Percentiles rank a stretch among this genome's conserved stretches.
These are phyloP conservation scores for Aspergillus sp. DNA, from an alignment of 2,329 filamentous ascomycete species.

Conservation along the genomic window DNA sequence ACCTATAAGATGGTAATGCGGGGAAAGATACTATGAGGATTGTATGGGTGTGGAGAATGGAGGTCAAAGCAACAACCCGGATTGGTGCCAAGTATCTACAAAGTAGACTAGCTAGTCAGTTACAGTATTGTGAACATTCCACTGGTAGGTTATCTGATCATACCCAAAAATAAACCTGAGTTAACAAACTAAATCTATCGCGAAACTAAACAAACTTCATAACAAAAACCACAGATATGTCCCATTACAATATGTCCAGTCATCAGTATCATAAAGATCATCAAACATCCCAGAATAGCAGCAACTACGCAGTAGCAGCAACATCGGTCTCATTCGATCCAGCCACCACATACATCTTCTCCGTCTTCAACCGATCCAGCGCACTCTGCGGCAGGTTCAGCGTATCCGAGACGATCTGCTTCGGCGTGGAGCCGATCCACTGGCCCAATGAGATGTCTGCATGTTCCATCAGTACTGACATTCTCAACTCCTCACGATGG, in stretches of 20 bases:
- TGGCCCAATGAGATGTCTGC: slow-evolving; percentile 51
- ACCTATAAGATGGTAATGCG: too few species aligned
- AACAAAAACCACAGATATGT: too few species aligned
- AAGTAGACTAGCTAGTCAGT: too few species aligned
- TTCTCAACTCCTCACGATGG: not conserved
- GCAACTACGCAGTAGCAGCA: not conserved
- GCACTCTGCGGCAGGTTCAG: slow-evolving; percentile 48
- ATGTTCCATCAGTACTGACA: slow-evolving; percentile 26
- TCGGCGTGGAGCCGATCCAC: slow-evolving; percentile 55
- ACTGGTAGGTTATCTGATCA: too few species aligned
- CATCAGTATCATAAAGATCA: not conserved
- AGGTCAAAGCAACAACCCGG: too few species aligned
- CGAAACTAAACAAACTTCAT: too few species aligned
- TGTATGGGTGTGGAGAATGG: too few species aligned
- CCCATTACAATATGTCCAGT: not conserved
- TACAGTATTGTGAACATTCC: too few species aligned
- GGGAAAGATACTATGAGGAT: too few species aligned
- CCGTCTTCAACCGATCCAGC: slow-evolving; percentile 44
- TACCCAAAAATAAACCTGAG: too few species aligned
- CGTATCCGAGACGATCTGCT: slow-evolving; percentile 61
- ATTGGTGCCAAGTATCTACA: too few species aligned
- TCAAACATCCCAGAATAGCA: not conserved
- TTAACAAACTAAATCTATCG: too few species aligned
- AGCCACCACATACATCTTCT: slow-evolving; percentile 50
- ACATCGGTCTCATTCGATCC: slow-evolving; percentile 22